Evolutionary conservation across 192 early-diverging fungal species (phyloP).

Genomic region (Phlyctochytrium bullatum): DNA sequence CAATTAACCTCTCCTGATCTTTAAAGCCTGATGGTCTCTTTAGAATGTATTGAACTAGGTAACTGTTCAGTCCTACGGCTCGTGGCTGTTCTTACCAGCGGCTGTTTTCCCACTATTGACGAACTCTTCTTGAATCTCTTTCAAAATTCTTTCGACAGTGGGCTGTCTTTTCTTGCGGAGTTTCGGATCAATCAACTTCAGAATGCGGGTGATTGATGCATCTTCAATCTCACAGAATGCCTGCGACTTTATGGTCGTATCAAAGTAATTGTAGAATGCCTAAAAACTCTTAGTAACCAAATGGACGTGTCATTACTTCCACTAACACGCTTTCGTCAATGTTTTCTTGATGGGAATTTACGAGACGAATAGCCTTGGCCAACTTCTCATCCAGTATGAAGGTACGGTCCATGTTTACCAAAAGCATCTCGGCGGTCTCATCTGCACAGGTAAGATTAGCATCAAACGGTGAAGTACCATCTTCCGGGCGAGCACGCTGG

Average conservation of each 20-base stretch:
- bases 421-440: slow-evolving; percentile 35
- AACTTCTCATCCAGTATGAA: slow-evolving; percentile 26
- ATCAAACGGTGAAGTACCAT: not conserved
- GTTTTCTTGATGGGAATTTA: not conserved
- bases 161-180: slow-evolving; percentile 33
- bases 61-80: not conserved
- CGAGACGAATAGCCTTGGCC: slow-evolving; percentile 4
- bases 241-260: slow-evolving; percentile 43
- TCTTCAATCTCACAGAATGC: slow-evolving; percentile 38
- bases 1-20: slow-evolving; percentile 1
- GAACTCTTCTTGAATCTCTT: slow-evolving; percentile 46
- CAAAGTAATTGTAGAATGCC: slow-evolving; percentile 59
- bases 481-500: slow-evolving; percentile 21
- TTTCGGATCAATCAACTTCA: slow-evolving; percentile 34
- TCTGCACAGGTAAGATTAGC: slow-evolving; percentile 15
- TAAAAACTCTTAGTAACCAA: slow-evolving; percentile 7
- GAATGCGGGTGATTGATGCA: slow-evolving; percentile 21
- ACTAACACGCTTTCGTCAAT: not conserved
- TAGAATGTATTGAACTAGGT: slow-evolving; percentile 47
- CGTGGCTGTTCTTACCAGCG: slow-evolving; percentile 23
- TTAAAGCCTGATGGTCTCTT: slow-evolving; percentile 21
- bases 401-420: slow-evolving; percentile 34
- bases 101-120: slow-evolving; percentile 51
- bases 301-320: not conserved
- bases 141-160: slow-evolving; percentile 36